Evolutionary conservation across 73 alveolate species (phyloP), one percentile per base, ranked within the genome.

Genomic region (Breviolum minutum): DNA sequence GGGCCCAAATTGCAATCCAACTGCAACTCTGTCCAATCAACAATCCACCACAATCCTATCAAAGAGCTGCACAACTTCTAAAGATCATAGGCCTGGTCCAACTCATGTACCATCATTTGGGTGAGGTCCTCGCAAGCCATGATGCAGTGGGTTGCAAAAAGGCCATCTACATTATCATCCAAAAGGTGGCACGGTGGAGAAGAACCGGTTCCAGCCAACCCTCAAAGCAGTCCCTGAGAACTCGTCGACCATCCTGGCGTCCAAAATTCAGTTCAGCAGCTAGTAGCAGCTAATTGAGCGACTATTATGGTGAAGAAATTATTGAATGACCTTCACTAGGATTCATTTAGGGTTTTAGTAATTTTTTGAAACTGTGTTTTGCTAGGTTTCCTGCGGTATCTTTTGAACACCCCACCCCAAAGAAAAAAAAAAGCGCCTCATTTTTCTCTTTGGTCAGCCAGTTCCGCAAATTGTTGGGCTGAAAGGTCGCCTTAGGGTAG

Each of bases 401-500:
- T 48, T 11, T 48, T 20, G 40, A 24, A 14, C 82, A 70, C 24
- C 29, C 54, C 63, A 26, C 16, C n/a, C 85, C 48, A 73, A 14
- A 10, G 40, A 11, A 48, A 73, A 20, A 26, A 73, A 19, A 14
- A 14, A 26, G 22, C 0, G 86, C 96, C 96, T 90, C 96, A n/a
- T 90, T 90, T 61, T 90, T 90, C 96, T 90, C 96, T 87, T 90
- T 73, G 64, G 85, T 70, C 87, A 90, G 63, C 96, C 96, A 90
- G 54, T 90, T 90, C 60, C 96, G 86, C 73, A 90, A 26, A 74
- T 30, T 86, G 66, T 26, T 74, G 16, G 96, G 96, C 14, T 90
- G 96, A 74, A 74, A 90, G 76, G 96, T 71, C 54, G 96, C 96
- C 96, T 90, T 29, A n/a, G 86, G 86, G 63, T n/a, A 8, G 1